phyloP scores from a whole-genome alignment of 2,329 filamentous ascomycete genomes.

The Aspergillus tamarii region DNA sequence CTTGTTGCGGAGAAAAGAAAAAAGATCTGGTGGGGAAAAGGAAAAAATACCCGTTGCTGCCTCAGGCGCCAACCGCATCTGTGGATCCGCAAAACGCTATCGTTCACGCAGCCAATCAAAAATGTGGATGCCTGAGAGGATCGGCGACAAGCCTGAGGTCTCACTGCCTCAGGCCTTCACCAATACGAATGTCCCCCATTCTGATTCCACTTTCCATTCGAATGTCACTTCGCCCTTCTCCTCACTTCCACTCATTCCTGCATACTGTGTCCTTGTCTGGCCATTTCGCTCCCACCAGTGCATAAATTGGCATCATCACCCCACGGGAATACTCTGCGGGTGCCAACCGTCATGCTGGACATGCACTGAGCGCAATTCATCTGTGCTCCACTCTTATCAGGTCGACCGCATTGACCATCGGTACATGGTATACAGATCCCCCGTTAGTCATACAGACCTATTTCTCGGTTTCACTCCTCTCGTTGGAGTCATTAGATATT shows the following conservation, averaged over 20 bases:
- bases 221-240: neutral
- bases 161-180: neutral
- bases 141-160: neutral
- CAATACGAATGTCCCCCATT: neutral
- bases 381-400: neutral
- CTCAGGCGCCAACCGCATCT: constrained; percentile 7
- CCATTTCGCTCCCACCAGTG: neutral
- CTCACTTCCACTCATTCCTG: neutral
- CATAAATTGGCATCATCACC: neutral
- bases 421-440: neutral
- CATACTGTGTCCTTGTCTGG: neutral
- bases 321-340: neutral
- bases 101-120: constrained; percentile 24
- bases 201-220: neutral
- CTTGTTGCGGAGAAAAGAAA: constrained; percentile 1
- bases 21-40: constrained; percentile 8
- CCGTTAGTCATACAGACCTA: neutral
- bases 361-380: neutral
- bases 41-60: neutral
- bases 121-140: constrained; percentile 36
- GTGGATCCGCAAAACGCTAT: neutral
- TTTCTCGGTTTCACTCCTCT: neutral
- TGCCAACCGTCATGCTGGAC: neutral
- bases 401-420: neutral
- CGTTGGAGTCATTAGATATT: neutral